phyloP scores from a whole-genome alignment of 176 grass and related monocot genomes.

The Lolium multiflorum region DNA sequence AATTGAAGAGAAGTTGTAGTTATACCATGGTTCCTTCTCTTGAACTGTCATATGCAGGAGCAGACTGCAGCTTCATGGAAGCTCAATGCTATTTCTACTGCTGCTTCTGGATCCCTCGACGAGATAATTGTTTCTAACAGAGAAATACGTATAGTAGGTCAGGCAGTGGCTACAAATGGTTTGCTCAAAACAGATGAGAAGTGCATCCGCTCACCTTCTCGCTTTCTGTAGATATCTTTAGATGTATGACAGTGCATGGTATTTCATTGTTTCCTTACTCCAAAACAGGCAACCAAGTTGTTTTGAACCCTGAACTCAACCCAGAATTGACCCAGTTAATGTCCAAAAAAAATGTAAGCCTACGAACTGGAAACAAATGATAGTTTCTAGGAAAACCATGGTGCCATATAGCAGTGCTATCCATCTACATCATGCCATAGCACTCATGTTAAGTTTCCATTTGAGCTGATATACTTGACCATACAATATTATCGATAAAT shows the following conservation, averaged over 20 bases:
- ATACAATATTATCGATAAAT: background rate
- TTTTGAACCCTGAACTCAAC: no score
- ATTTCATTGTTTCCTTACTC: no score
- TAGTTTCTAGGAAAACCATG: no score
- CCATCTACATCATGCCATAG: no score
- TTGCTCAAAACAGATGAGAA: background rate
- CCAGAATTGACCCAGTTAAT: no score
- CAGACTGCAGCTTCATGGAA: conserved; percentile 94
- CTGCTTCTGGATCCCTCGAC: conserved; percentile 75
- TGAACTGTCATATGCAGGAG: conserved; percentile 81
- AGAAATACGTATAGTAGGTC: conserved; percentile 27
- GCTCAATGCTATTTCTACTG: conserved; percentile 72
- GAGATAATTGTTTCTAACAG: conserved; percentile 90
- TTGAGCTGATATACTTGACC: background rate
- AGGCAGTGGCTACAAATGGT: conserved; percentile 7
- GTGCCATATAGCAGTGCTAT: no score
- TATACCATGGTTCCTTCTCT: conserved; percentile 25
- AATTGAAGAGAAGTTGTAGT: conserved; percentile 39
- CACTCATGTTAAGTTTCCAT: background rate
- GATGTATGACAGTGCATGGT: no score
- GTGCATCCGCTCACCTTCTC: no score
- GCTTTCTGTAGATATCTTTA: no score
- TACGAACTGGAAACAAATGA: no score
- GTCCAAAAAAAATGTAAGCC: no score
- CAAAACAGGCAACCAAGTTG: no score